Percentiles rank a stretch among this genome's conserved stretches.
Conservation (phyloP, 1,284 basidiomycete species). For the Inonotus hispidus region DNA sequence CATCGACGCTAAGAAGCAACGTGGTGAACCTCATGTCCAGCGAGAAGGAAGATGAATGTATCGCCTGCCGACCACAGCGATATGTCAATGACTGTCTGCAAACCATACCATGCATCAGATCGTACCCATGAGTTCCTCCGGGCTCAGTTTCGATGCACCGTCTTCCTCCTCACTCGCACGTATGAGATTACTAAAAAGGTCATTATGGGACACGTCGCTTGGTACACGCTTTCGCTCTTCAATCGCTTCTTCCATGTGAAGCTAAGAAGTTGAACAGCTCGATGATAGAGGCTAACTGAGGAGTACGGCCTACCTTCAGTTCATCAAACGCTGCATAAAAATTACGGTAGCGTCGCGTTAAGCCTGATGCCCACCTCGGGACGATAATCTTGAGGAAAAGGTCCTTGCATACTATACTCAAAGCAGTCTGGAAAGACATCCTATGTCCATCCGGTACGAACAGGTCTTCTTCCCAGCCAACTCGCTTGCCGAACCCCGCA, state of each 20-base stretch:
- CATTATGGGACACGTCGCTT: conserved; percentile 40
- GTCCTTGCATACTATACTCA: conserved; percentile 41
- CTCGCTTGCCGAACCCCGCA: conserved; percentile 51
- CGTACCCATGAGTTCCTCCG: conserved; percentile 47
- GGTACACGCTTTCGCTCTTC: conserved; percentile 32
- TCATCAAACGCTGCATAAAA: conserved; percentile 42
- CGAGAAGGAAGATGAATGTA: conserved; percentile 52
- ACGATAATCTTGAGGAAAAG: conserved; percentile 39
- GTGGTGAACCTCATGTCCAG: conserved; percentile 50
- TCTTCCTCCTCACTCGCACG: conserved; percentile 38
- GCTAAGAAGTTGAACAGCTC: conserved; percentile 26
- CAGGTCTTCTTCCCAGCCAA: conserved; percentile 45
- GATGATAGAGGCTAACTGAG: neutral
- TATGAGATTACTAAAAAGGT: conserved; percentile 51
- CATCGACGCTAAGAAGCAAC: neutral
- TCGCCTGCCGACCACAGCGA: conserved; percentile 36
- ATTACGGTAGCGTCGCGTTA: conserved; percentile 34
- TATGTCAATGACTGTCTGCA: neutral
- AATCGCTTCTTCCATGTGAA: conserved; percentile 55
- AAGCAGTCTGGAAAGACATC: conserved; percentile 52
- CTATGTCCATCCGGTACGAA: conserved; percentile 39
- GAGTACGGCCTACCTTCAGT: conserved; percentile 34
- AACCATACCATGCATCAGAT: neutral
- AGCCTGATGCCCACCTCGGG: conserved; percentile 40
- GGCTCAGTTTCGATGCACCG: conserved; percentile 34